These are phyloP conservation scores for Neurospora sp. DNA, from an alignment of 495 filamentous ascomycete species.

Conservation along the genomic window DNA sequence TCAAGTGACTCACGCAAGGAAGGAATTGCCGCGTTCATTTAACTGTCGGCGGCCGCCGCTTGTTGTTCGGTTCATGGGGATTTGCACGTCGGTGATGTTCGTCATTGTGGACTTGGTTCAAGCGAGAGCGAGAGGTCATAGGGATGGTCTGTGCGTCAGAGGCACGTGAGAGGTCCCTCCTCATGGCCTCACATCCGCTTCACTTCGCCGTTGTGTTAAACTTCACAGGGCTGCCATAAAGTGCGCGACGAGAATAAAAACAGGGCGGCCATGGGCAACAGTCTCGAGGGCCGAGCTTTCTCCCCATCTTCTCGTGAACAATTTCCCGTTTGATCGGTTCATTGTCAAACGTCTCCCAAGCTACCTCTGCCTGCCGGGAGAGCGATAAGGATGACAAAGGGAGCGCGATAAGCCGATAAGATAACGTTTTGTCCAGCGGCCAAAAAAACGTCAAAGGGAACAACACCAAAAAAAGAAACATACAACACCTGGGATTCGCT, in stretches of 20 bases:
- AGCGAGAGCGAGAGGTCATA: too few species aligned
- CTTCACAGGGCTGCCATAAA: neutral
- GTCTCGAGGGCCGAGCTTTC: too few species aligned
- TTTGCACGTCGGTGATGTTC: neutral
- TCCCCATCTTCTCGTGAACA: too few species aligned
- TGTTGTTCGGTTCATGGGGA: neutral
- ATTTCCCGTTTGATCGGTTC: too few species aligned
- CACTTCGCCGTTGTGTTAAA: neutral
- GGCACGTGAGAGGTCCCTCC: neutral
- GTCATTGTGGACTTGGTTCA: neutral
- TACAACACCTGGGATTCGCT: constrained; percentile 21
- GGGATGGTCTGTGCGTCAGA: neutral
- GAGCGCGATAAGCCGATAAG: too few species aligned
- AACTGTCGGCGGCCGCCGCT: neutral
- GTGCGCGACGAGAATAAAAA: neutral
- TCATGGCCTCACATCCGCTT: neutral
- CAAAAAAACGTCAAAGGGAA: too few species aligned
- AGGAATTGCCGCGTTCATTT: neutral
- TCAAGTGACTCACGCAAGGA: neutral
- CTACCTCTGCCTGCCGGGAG: too few species aligned
- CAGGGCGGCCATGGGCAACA: too few species aligned
- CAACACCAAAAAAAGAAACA: constrained; percentile 2
- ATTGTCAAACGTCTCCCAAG: too few species aligned
- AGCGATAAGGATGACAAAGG: too few species aligned
- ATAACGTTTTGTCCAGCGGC: too few species aligned